These are phyloP conservation scores for Zelonia costaricensis DNA, from an alignment of 208 protist species.

Conservation along the genomic window DNA sequence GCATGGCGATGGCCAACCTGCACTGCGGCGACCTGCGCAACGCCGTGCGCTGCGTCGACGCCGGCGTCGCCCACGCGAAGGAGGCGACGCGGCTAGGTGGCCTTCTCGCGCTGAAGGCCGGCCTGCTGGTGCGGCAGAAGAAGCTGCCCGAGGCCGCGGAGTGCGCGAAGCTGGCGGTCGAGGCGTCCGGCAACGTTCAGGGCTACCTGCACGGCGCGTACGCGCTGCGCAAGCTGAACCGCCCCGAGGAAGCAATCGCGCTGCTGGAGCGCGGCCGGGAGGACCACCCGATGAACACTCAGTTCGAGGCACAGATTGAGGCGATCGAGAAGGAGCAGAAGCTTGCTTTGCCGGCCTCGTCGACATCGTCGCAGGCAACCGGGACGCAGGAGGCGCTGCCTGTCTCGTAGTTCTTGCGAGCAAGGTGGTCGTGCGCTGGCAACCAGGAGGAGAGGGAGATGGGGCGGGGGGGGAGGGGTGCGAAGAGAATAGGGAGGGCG, in stretches of 20 bases:
- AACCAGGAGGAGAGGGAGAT: no score
- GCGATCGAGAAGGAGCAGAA: conserved; percentile 45
- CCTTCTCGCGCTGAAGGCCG: conserved; percentile 81
- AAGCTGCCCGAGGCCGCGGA: conserved; percentile 71
- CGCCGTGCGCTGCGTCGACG: conserved; percentile 77
- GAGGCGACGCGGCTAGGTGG: conserved; percentile 69
- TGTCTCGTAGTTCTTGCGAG: no score
- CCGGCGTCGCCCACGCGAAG: conserved; percentile 60
- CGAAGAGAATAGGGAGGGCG: no score
- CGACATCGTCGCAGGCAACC: no score
- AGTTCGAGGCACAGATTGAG: conserved; percentile 51
- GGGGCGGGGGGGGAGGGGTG: no score
- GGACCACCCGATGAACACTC: conserved; percentile 73
- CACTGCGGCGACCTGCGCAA: conserved; percentile 75
- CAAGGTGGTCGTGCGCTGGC: no score
- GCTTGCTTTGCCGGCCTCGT: conserved; percentile 33
- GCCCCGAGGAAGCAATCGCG: conserved; percentile 48
- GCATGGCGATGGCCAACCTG: conserved; percentile 84
- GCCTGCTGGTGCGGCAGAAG: conserved; percentile 69
- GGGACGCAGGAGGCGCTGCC: conserved; percentile 2
- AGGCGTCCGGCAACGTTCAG: conserved; percentile 72
- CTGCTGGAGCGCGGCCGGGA: conserved; percentile 66
- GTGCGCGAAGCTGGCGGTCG: conserved; percentile 58
- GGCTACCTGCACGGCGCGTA: conserved; percentile 85
- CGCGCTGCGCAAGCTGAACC: conserved; percentile 58